These are phyloP conservation scores for Phylloporus sp. DNA, from an alignment of 768 basidiomycete genomes.

Conservation along the genomic window DNA sequence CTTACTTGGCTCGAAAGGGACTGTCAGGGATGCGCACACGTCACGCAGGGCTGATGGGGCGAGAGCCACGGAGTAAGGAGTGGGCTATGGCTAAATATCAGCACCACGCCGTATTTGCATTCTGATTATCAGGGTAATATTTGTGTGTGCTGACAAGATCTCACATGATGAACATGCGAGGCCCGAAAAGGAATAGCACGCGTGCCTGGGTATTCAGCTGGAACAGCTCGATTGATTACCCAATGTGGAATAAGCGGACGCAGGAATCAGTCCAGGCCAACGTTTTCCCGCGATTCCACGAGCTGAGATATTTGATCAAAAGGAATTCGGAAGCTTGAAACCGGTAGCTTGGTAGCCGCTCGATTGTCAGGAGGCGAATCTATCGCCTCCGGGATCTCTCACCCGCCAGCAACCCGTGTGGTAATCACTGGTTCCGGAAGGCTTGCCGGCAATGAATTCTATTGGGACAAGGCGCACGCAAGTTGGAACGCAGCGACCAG, in stretches of 20 bases:
- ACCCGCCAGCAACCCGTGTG: constrained; percentile 24
- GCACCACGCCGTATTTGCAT: constrained; percentile 23
- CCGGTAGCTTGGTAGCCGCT: constrained; percentile 28
- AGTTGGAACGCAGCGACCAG: constrained; percentile 23
- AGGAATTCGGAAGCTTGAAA: constrained; percentile 27
- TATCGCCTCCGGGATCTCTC: constrained; percentile 34
- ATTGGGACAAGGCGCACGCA: constrained; percentile 17
- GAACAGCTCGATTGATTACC: constrained; percentile 21
- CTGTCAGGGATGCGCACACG: constrained; percentile 10
- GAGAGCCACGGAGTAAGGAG: constrained; percentile 20
- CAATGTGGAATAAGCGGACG: constrained; percentile 28
- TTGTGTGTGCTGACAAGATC: constrained; percentile 16
- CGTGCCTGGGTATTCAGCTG: constrained; percentile 17
- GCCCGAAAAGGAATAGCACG: constrained; percentile 19
- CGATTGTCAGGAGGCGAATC: constrained; percentile 30
- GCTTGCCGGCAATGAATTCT: constrained; percentile 24
- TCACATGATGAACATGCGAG: constrained; percentile 4
- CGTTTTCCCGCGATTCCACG: no score
- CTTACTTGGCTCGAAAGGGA: not conserved
- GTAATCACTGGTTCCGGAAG: constrained; percentile 30
- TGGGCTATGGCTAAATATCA: constrained; percentile 15
- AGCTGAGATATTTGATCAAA: constrained; percentile 27
- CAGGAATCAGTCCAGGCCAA: constrained; percentile 30
- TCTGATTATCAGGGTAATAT: constrained; percentile 16
- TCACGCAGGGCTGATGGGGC: constrained; percentile 19